These are phyloP conservation scores for Cercophora scortea DNA, from an alignment of 495 filamentous ascomycete species.

Conservation along the genomic window DNA sequence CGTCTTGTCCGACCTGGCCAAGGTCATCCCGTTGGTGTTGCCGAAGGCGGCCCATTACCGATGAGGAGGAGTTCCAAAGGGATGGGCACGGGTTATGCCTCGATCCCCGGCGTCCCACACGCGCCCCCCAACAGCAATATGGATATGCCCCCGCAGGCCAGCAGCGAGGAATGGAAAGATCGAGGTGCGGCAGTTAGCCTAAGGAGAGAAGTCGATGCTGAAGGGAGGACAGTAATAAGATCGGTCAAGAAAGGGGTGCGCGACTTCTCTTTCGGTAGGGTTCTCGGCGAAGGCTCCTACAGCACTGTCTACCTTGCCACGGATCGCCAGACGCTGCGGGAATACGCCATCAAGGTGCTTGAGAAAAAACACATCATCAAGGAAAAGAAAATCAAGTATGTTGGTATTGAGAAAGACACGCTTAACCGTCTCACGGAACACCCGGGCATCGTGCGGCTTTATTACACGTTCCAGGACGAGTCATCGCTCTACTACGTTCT, in stretches of 20 bases:
- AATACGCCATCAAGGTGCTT: constrained; percentile 97
- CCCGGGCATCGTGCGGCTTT: constrained; percentile 91
- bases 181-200: constrained; percentile 76
- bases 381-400: constrained; percentile 99
- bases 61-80: constrained; percentile 62
- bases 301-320: constrained; percentile 94
- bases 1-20: constrained; percentile 46
- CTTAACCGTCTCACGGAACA: constrained; percentile 94
- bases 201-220: constrained; percentile 72
- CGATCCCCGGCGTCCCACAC: constrained; percentile 30
- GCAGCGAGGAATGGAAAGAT: constrained; percentile 93
- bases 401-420: constrained; percentile 99
- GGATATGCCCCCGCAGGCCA: constrained; percentile 58
- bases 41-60: constrained; percentile 51
- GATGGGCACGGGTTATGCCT: constrained; percentile 41
- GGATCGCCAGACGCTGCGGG: constrained; percentile 88
- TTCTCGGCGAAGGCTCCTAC: constrained; percentile 95
- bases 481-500: constrained; percentile 93
- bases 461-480: constrained; percentile 99
- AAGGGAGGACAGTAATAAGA: constrained; percentile 72
- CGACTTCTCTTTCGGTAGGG: constrained; percentile 90
- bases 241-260: constrained; percentile 94
- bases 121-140: constrained; percentile 43
- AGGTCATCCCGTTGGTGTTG: constrained; percentile 33
- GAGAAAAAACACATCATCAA: constrained; percentile 99